phyloP scores from a whole-genome alignment of 306 rosid species.

The Quercus engelmannii region DNA sequence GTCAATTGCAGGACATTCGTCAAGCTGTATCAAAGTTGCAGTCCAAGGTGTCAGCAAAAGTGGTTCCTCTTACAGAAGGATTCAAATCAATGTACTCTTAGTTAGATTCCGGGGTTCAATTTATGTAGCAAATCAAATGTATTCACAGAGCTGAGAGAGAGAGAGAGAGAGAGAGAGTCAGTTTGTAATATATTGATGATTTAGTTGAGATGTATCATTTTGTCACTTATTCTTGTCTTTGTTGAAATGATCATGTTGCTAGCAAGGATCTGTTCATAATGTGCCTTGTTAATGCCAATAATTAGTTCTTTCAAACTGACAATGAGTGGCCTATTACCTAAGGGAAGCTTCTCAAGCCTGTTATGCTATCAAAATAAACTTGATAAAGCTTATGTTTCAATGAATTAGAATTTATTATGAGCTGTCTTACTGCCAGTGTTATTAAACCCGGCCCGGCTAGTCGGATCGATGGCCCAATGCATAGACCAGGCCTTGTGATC shows the following conservation, averaged over 20 bases:
- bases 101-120: conserved; percentile 5
- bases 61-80: conserved; percentile 87
- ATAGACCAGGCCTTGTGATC: too few species aligned
- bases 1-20: conserved; percentile 68
- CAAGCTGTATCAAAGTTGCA: conserved; percentile 77
- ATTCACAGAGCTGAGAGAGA: background rate
- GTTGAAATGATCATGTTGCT: background rate
- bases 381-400: too few species aligned
- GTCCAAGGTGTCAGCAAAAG: conserved; percentile 70
- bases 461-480: too few species aligned
- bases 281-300: background rate
- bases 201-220: background rate
- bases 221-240: background rate
- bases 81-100: conserved; percentile 65
- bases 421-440: too few species aligned
- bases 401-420: too few species aligned
- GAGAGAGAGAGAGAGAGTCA: background rate
- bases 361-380: too few species aligned
- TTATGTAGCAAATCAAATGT: background rate
- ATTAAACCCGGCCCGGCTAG: too few species aligned
- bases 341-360: too few species aligned
- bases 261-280: background rate
- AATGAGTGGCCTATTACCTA: background rate
- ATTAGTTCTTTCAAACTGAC: background rate
- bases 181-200: background rate